A percentile compares a stretch with the other conserved stretches of the same genome.
These are phyloP conservation scores for Oldenlandia corymbosa DNA, from an alignment of 257 asterid species.

Conservation along the genomic window DNA sequence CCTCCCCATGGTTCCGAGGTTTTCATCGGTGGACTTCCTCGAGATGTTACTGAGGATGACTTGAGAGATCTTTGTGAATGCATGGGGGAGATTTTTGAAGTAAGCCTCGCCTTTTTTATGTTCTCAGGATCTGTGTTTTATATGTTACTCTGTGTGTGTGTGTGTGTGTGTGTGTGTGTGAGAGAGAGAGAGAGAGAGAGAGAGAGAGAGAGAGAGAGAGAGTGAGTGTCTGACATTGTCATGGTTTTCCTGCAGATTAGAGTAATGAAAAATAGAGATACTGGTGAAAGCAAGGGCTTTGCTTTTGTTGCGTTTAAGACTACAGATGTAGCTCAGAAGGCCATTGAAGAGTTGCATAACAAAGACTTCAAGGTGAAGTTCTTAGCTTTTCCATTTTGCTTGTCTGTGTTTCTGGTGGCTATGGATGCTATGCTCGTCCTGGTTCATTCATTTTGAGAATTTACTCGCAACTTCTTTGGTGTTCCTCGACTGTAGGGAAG, in stretches of 20 bases:
- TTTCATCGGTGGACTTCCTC: conserved; percentile 88
- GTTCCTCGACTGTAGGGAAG: conserved; percentile 61
- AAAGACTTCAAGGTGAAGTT: conserved; percentile 77
- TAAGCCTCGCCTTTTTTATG: conserved; percentile 22
- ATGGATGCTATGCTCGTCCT: conserved; percentile 10
- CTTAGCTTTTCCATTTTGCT: not conserved
- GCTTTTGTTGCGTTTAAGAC: conserved; percentile 89
- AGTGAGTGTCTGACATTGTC: not conserved
- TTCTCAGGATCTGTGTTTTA: not conserved
- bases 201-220: too few relatives aligned
- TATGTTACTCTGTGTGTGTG: too few relatives aligned
- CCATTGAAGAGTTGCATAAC: conserved; percentile 73
- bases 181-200: too few relatives aligned
- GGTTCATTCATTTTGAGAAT: conserved; percentile 1
- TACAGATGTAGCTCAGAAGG: conserved; percentile 75
- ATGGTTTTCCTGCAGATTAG: conserved; percentile 57
- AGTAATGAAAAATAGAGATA: conserved; percentile 79
- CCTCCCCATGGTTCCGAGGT: conserved; percentile 96
- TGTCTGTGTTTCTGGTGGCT: conserved; percentile 1
- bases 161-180: too few relatives aligned
- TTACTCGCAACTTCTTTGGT: conserved; percentile 13
- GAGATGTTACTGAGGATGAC: conserved; percentile 77
- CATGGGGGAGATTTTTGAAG: conserved; percentile 76
- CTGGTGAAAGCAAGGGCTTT: conserved; percentile 96
- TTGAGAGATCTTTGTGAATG: conserved; percentile 73